Conservation (phyloP, 192 early-diverging fungal species). For the Linnemannia elongata region DNA sequence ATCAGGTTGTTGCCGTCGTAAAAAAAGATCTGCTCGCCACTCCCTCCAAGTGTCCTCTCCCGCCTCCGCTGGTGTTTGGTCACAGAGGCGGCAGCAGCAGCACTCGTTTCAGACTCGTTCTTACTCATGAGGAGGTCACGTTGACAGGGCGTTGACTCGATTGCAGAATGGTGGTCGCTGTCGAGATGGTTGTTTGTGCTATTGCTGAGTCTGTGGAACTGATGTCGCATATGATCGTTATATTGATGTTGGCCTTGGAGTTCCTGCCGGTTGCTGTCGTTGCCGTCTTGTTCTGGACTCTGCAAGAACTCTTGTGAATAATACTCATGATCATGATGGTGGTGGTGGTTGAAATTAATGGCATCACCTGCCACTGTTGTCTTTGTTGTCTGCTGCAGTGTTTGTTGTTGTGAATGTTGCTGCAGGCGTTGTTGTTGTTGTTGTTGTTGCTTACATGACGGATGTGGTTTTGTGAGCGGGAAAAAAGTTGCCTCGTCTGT, state of each 20-base stretch:
- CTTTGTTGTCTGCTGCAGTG: conserved; percentile 4
- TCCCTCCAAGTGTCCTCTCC: conserved; percentile 21
- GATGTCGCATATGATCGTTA: not conserved
- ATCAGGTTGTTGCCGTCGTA: conserved; percentile 41
- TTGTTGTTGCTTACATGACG: not conserved
- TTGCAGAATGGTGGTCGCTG: not conserved
- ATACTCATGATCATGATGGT: not conserved
- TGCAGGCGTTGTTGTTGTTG: conserved; percentile 13
- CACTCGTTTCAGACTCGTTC: not conserved
- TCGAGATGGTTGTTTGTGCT: not conserved
- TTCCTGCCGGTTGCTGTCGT: not conserved
- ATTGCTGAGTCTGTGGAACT: not conserved
- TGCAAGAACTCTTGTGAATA: not conserved
- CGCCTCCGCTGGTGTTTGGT: conserved; percentile 14
- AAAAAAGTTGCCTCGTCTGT: conserved; percentile 1
- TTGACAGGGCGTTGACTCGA: not conserved
- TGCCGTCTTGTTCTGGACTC: not conserved
- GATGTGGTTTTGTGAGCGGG: conserved; percentile 47
- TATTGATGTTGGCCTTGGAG: not conserved
- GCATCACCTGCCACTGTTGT: conserved; percentile 11
- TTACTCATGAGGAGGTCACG: not conserved
- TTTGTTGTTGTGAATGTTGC: conserved; percentile 1
- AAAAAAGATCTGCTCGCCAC: conserved; percentile 50
- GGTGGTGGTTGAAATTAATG: conserved; percentile 1
- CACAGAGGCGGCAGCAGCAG: not conserved